Base-by-base conservation (phyloP, 2,329 filamentous ascomycete genomes). In the Sarocladiaceae sp. region DNA sequence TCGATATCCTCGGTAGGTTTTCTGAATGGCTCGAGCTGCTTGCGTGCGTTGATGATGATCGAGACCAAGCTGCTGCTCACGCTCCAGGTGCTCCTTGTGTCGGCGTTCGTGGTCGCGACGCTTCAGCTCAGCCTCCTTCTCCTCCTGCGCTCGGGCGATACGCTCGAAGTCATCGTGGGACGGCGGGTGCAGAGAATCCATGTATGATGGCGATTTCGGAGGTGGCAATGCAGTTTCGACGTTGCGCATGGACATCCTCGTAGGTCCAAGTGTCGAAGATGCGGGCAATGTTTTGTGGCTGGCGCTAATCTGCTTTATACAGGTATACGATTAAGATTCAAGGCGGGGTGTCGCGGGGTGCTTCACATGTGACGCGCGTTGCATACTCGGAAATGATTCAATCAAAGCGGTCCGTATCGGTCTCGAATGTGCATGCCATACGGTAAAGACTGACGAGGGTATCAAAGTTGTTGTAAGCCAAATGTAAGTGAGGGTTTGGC, bases 1-100 rank as follows among this genome's bases (percentile, higher is more conserved):
- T 51, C 87, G 79, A 66, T 95, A 89, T 5, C 90, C 89, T 29
- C 90, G 79, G 64, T 91, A 95, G 23, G 84, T 87, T 58, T 85
- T 82, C 72, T 90, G 82, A 44, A 86, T 85, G 23, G 82, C 61
- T 20, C 70, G 72, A 3, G 81, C 82, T 2, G 82, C 82, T 48
- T 72, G 69, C 23, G 68, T 63, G 47, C 60, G 58, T 39, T 63
- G 62, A 28, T 60, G 48, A 15, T 57, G 52, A 11, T 40, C 55
- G 4, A 8, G 42, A 51, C 52, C 54, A 50, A 58, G 53, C 58
- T 60, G 54, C 52, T 59, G 52, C 13, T 57, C 56, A 42, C 66
- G 64, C 44, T 61, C 58, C 37, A 67, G 63, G 55, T 67, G 62
- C 35, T 69, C 68, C 26, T 69, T 64, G 26, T 62, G 66, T 40